Percentiles rank a stretch among this genome's conserved stretches.
Evolutionary conservation across 2,329 filamentous ascomycete genomes (phyloP).

Genomic region (Pseudocercospora macadamiae): DNA sequence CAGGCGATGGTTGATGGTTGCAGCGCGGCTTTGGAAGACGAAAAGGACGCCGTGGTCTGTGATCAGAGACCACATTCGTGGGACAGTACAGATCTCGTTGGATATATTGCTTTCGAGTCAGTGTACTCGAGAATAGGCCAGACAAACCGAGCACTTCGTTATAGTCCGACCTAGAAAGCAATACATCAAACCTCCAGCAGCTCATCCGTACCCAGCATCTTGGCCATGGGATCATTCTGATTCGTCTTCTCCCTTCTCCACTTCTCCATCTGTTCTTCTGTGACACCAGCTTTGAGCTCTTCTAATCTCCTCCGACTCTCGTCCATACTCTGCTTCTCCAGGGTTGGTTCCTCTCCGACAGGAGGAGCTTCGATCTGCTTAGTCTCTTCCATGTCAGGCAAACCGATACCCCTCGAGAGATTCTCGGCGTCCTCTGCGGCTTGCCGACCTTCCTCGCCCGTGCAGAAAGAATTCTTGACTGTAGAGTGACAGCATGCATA

Average conservation of each 20-base stretch:
- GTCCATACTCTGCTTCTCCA: conserved; percentile 46
- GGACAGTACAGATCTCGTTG: too few relatives aligned
- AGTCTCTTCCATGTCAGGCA: conserved; percentile 38
- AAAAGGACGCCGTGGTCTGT: too few relatives aligned
- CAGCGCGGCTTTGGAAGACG: too few relatives aligned
- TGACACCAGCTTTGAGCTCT: conserved; percentile 76
- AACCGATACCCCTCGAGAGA: conserved; percentile 52
- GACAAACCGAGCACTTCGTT: conserved; percentile 17
- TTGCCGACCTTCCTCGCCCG: conserved; percentile 80
- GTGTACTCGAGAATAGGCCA: not conserved
- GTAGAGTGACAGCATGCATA: conserved; percentile 93
- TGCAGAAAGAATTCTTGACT: conserved; percentile 97
- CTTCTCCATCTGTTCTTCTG: conserved; percentile 82
- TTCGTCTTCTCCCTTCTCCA: conserved; percentile 76
- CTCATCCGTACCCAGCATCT: conserved; percentile 74
- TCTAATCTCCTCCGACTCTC: conserved; percentile 72
- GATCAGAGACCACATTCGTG: too few relatives aligned
- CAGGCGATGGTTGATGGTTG: too few relatives aligned
- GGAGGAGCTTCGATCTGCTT: conserved; percentile 39
- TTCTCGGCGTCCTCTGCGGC: conserved; percentile 78
- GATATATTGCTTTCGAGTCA: too few relatives aligned
- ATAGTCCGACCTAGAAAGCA: not conserved
- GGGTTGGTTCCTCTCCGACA: conserved; percentile 45
- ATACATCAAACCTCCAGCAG: conserved; percentile 46
- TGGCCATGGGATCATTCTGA: conserved; percentile 85